phyloP scores from a whole-genome alignment of 768 basidiomycete genomes.

The Botryobasidium botryosum region DNA sequence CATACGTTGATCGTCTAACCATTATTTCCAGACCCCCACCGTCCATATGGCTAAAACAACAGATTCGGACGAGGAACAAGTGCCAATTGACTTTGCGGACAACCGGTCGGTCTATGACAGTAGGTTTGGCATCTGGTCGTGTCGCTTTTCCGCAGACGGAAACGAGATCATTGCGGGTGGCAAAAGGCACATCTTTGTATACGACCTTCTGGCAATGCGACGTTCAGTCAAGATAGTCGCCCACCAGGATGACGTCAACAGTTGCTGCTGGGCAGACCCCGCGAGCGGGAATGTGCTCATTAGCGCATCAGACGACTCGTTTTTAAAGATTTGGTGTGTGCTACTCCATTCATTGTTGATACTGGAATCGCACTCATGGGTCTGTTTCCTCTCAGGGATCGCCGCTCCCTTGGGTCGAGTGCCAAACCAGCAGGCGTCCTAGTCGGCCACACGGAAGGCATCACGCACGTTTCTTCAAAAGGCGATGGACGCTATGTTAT shows the following conservation, averaged over 20 bases:
- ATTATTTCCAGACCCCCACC: slow-evolving; percentile 38
- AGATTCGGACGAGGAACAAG: slow-evolving; percentile 42
- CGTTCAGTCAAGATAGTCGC: slow-evolving; percentile 76
- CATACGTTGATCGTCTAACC: too few relatives aligned
- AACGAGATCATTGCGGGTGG: slow-evolving; percentile 92
- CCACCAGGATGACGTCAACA: slow-evolving; percentile 84
- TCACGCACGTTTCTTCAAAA: slow-evolving; percentile 87
- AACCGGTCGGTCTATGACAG: too few relatives aligned
- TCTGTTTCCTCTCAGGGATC: slow-evolving; percentile 29
- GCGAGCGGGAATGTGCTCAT: slow-evolving; percentile 86
- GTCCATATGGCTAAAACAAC: slow-evolving; percentile 59
- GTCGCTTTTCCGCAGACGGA: slow-evolving; percentile 91
- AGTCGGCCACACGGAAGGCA: slow-evolving; percentile 90
- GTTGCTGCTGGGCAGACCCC: slow-evolving; percentile 90
- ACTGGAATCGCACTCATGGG: too few relatives aligned
- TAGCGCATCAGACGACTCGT: slow-evolving; percentile 88
- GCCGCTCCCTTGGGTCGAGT: slow-evolving; percentile 29
- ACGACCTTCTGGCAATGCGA: slow-evolving; percentile 68
- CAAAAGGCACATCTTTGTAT: slow-evolving; percentile 54
- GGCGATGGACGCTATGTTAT: slow-evolving; percentile 93
- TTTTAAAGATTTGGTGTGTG: slow-evolving; percentile 82
- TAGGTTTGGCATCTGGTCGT: slow-evolving; percentile 80
- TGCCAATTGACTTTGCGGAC: slow-evolving; percentile 41
- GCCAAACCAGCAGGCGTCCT: slow-evolving; percentile 80
- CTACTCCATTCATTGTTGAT: too few relatives aligned